Base-by-base conservation (phyloP, 495 filamentous ascomycete genomes). In the Neurospora sp. region DNA sequence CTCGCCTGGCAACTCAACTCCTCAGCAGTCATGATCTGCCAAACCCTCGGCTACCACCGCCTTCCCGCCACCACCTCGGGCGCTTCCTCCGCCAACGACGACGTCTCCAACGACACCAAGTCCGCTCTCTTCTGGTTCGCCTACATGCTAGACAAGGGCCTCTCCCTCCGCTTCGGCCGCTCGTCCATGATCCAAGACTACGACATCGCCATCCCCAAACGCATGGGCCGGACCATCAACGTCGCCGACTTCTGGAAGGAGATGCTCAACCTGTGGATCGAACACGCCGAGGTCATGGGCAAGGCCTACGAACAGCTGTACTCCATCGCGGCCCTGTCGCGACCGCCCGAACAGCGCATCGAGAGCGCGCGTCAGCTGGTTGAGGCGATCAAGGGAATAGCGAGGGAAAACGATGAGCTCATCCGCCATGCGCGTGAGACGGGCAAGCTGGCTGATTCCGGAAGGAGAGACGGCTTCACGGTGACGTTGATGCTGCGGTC, bases 11-110 rank as follows among this genome's bases (percentile, higher is more conserved):
- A 87, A 3, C 78, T 92, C 37, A 86, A 83, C n/a, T 85, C 86
- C 1, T 83, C 81, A 1, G 89, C 89, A 2, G 84, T 85, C 14
- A 83, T 85, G 9, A 82, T 92, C 69, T 91, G 89, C 77, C 88
- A 90, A 73, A 88, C 83, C 0, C 83, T 91, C 0, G 90, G 90
- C 14, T 90, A 89, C 72, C 89, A 93, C 75, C 88, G 89, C 27
- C 77, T 83, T 1, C 83, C 84, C 8, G 83, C 83, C 1, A 85
- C 88, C 82, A 31, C 12, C 83, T 22, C 39, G 31, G 37, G 40
- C 22, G 53, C 39, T 22, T 27, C 39, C 35, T 27, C 31, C 65
- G 65, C 16, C 37, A 59, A n/a, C 42, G 35, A 86, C 20, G 73
- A 85, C 61, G 85, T 89, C 61, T 78, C 82, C 38, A 81, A 80